Evolutionary conservation across 2,329 filamentous ascomycete species (phyloP).

Genomic region (Davidsoniella eucalypti): DNA sequence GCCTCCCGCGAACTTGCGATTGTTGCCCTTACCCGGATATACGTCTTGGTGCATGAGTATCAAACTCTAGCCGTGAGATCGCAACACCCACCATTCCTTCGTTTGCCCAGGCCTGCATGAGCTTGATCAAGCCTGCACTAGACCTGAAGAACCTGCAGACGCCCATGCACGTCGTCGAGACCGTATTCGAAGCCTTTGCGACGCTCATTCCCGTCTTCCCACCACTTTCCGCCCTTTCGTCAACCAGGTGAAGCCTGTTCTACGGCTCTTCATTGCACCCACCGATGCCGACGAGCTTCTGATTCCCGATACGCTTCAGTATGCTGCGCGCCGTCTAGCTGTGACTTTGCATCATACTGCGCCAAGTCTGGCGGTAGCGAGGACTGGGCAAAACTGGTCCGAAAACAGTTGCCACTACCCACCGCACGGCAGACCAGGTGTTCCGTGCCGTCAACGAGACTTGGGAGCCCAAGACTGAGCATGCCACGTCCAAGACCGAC

Average conservation of each 20-base stretch:
- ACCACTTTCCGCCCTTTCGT: slow-evolving; percentile 67
- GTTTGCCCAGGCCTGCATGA: slow-evolving; percentile 58
- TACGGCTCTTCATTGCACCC: slow-evolving; percentile 45
- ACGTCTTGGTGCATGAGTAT: slow-evolving; percentile 64
- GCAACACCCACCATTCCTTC: slow-evolving; percentile 64
- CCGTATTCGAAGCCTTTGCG: slow-evolving; percentile 53
- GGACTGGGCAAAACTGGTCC: slow-evolving; percentile 60
- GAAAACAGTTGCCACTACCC: slow-evolving; percentile 46
- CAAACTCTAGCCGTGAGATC: slow-evolving; percentile 76
- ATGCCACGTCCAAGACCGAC: slow-evolving; percentile 26
- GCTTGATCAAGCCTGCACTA: slow-evolving; percentile 37
- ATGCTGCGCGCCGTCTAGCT: slow-evolving; percentile 46
- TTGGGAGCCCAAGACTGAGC: slow-evolving; percentile 52
- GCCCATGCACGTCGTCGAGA: slow-evolving; percentile 40
- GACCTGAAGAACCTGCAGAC: slow-evolving; percentile 21
- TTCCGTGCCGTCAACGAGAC: slow-evolving; percentile 68
- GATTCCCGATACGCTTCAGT: slow-evolving; percentile 35
- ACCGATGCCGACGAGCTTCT: slow-evolving; percentile 35
- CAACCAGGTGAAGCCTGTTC: slow-evolving; percentile 46
- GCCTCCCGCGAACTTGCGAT: slow-evolving; percentile 62
- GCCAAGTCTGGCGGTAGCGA: slow-evolving; percentile 61
- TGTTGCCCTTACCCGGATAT: slow-evolving; percentile 67
- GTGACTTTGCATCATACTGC: slow-evolving; percentile 64
- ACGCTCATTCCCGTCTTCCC: slow-evolving; percentile 61
- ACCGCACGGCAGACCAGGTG: slow-evolving; percentile 57